These are phyloP conservation scores for Flaveria ramosissima DNA, from an alignment of 129 eudicot species.

Conservation along the genomic window DNA sequence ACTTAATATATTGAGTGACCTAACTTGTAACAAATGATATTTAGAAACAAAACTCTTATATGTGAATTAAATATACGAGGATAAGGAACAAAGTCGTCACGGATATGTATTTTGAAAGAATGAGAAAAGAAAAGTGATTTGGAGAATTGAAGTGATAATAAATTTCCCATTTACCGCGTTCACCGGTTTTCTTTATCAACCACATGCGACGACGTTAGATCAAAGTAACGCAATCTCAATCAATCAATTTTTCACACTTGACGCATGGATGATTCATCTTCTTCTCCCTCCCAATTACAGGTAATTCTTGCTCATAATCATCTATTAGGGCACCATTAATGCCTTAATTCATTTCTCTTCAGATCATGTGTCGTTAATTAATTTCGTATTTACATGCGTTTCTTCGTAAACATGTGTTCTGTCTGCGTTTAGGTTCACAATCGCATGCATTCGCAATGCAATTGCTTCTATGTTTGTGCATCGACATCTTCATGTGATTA, in stretches of 20 bases:
- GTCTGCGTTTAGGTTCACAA: neutral
- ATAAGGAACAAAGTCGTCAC: too few relatives aligned
- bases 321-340: neutral
- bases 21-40: too few relatives aligned
- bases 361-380: neutral
- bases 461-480: neutral
- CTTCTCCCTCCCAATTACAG: slow-evolving; percentile 26
- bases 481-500: neutral
- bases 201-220: slow-evolving; percentile 23
- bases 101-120: neutral
- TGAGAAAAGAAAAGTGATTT: neutral
- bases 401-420: neutral
- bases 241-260: neutral
- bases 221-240: slow-evolving; percentile 6
- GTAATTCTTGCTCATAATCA: slow-evolving; percentile 5
- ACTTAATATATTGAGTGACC: too few relatives aligned
- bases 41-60: too few relatives aligned
- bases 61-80: too few relatives aligned
- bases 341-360: neutral
- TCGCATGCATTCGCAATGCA: slow-evolving; percentile 12
- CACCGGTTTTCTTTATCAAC: slow-evolving; percentile 34
- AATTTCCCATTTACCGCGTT: slow-evolving; percentile 31
- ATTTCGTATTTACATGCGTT: neutral
- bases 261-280: slow-evolving; percentile 22
- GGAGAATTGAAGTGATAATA: neutral